Conservation (phyloP, 805 yeast species). For the Nematodospora valgi region DNA sequence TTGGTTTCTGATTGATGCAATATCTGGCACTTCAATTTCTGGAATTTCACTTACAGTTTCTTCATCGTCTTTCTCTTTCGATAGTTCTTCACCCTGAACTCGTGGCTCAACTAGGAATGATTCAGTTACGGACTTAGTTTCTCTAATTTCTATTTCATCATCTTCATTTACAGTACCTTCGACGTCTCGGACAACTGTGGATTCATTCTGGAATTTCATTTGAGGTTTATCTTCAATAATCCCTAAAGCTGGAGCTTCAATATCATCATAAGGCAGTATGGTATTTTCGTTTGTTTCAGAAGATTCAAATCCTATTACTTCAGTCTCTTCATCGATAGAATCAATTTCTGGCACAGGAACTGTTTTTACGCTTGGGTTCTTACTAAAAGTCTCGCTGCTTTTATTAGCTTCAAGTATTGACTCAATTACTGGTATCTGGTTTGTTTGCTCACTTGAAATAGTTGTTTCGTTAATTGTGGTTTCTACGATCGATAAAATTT, state of each 20-base stretch:
- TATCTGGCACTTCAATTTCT: neutral
- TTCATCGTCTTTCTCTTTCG: conserved; percentile 1
- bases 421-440: too few species aligned
- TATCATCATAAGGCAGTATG: neutral
- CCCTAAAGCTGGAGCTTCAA: neutral
- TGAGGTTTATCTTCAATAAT: neutral
- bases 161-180: neutral
- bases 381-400: too few species aligned
- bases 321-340: neutral
- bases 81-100: neutral
- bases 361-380: too few species aligned
- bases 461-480: too few species aligned
- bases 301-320: neutral
- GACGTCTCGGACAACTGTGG: neutral
- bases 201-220: neutral
- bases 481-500: neutral
- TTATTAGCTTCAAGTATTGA: too few species aligned
- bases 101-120: neutral
- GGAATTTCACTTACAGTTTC: neutral
- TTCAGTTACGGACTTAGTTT: neutral
- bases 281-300: neutral
- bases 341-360: neutral
- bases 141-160: neutral
- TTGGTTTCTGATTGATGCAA: too few species aligned
- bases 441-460: too few species aligned